phyloP scores from a whole-genome alignment of 2,329 filamentous ascomycete species.

The Penicillium capsulatum region DNA sequence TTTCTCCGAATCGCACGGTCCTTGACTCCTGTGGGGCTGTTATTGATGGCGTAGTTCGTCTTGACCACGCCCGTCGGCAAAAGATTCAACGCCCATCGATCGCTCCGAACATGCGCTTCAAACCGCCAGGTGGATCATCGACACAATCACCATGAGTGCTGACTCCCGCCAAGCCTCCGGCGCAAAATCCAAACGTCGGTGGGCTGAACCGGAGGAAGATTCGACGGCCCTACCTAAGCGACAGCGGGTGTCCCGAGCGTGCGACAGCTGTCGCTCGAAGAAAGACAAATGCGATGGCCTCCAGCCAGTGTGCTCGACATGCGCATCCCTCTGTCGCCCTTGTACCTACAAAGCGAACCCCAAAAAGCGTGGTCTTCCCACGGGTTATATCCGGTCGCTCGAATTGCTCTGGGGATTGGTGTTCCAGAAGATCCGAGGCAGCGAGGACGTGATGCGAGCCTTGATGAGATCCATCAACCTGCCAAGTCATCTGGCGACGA shows the following conservation, averaged over 20 bases:
- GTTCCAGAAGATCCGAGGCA: conserved; percentile 58
- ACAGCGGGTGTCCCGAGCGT: conserved; percentile 64
- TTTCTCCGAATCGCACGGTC: conserved; percentile 16
- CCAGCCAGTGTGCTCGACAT: conserved; percentile 64
- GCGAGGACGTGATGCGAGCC: conserved; percentile 55
- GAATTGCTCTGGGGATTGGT: conserved; percentile 66
- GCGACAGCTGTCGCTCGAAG: conserved; percentile 63
- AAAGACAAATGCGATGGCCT: conserved; percentile 70
- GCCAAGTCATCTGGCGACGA: conserved; percentile 31
- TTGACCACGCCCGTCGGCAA: conserved; percentile 24
- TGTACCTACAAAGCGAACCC: conserved; percentile 70
- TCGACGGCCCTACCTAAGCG: conserved; percentile 49
- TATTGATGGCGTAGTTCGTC: conserved; percentile 16
- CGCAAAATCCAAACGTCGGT: conserved; percentile 29
- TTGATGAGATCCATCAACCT: conserved; percentile 50
- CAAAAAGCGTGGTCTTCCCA: conserved; percentile 73
- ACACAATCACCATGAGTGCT: conserved; percentile 31
- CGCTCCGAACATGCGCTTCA: conserved; percentile 26
- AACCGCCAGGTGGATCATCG: conserved; percentile 24
- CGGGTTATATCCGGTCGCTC: conserved; percentile 72
- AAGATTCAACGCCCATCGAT: conserved; percentile 25
- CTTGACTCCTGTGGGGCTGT: conserved; percentile 6
- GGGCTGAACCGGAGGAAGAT: conserved; percentile 25
- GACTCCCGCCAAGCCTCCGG: conserved; percentile 31
- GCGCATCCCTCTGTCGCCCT: conserved; percentile 57